Conservation (phyloP, 352 stramenopile species). For the Pythium insidiosum region DNA sequence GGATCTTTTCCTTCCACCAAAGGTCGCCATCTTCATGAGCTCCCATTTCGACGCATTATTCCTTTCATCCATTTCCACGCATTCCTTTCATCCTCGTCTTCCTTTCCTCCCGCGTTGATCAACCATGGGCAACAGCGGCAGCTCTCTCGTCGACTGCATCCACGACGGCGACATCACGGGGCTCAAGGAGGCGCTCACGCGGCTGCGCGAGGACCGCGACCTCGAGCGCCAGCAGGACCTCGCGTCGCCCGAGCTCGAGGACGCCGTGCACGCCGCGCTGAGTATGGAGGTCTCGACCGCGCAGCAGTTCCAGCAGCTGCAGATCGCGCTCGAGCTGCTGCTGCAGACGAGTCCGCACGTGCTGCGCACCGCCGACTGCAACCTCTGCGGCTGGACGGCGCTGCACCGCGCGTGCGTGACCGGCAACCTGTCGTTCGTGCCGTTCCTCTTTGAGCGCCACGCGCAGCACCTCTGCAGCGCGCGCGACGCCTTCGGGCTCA, state of each 20-base stretch:
- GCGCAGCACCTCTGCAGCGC: slow-evolving; percentile 15
- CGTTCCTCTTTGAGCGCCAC: slow-evolving; percentile 38
- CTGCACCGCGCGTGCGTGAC: slow-evolving; percentile 50
- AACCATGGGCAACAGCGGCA: slow-evolving; percentile 11
- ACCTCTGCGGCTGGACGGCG: slow-evolving; percentile 33
- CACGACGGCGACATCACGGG: slow-evolving; percentile 39
- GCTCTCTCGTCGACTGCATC: slow-evolving; percentile 36
- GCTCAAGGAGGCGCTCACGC: slow-evolving; percentile 31
- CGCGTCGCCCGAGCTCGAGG: slow-evolving; percentile 35
- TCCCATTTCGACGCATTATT: too few relatives aligned
- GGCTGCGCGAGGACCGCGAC: slow-evolving; percentile 11
- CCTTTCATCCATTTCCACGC: too few relatives aligned
- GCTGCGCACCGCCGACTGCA: slow-evolving; percentile 13
- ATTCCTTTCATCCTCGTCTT: too few relatives aligned
- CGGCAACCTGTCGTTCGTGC: slow-evolving; percentile 46
- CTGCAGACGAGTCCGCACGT: slow-evolving; percentile 18
- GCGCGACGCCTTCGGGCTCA: slow-evolving; percentile 41
- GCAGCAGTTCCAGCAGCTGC: slow-evolving; percentile 49
- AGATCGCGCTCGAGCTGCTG: slow-evolving; percentile 54
- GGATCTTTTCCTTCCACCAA: too few relatives aligned
- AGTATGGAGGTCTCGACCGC: slow-evolving; percentile 43
- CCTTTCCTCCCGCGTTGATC: too few relatives aligned
- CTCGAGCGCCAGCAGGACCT: slow-evolving; percentile 10
- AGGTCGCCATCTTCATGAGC: too few relatives aligned
- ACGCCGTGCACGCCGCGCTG: slow-evolving; percentile 47